phyloP scores from a whole-genome alignment of 2,329 filamentous ascomycete genomes.

The Aspergillus bombycis region DNA sequence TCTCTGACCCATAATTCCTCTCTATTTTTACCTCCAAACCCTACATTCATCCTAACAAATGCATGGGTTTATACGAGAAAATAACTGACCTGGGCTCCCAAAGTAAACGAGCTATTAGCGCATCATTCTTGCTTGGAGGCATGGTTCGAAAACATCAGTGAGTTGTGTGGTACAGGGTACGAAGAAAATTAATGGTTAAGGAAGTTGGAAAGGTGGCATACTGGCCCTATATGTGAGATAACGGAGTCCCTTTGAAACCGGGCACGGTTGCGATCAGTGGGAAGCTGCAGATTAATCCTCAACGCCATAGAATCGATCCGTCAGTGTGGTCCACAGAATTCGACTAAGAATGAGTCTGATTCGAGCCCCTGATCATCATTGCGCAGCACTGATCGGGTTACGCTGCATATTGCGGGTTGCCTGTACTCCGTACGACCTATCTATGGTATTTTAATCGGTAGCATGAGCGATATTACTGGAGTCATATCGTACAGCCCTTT shows the following conservation, averaged over 20 bases:
- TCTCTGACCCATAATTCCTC: neutral
- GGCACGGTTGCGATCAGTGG: conserved; percentile 12
- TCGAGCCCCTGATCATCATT: conserved; percentile 6
- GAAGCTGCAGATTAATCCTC: conserved; percentile 15
- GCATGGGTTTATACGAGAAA: neutral
- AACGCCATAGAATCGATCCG: neutral
- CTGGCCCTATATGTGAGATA: conserved; percentile 4
- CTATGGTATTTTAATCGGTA: neutral
- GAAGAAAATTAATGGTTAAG: neutral
- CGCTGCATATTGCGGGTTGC: conserved; percentile 9
- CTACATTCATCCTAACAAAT: neutral
- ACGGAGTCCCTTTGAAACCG: neutral
- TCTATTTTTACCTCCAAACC: neutral
- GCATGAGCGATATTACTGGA: neutral
- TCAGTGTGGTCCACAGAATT: neutral
- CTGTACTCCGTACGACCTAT: neutral
- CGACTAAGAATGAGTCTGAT: conserved; percentile 1
- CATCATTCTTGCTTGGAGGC: conserved; percentile 22
- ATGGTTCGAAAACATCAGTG: conserved; percentile 15
- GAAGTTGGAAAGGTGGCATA: neutral
- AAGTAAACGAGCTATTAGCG: conserved; percentile 32
- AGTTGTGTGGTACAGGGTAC: conserved; percentile 1
- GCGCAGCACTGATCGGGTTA: conserved; percentile 8
- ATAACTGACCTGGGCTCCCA: conserved; percentile 38
- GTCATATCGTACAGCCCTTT: neutral